Conservation (phyloP, 1,139 yeast genomes). For the Chernovozyma sophiae-reginae region DNA sequence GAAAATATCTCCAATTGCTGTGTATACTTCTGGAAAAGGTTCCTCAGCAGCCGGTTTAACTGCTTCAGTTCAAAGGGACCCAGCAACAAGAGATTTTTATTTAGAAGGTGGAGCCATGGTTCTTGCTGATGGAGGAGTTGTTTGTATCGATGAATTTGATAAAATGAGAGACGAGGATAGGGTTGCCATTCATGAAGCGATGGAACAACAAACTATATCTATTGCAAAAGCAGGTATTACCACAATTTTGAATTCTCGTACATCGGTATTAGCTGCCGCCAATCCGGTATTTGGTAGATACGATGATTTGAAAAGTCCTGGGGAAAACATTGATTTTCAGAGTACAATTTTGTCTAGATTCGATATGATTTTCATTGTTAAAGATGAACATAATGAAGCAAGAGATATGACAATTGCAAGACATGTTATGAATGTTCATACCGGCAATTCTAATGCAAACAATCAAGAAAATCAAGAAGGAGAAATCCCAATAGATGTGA, state of each 20-base stretch:
- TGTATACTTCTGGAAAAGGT: slow-evolving; percentile 97
- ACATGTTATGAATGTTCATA: slow-evolving; percentile 93
- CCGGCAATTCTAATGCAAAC: slow-evolving; percentile 58
- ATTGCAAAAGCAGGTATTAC: slow-evolving; percentile 99
- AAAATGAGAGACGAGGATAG: slow-evolving; percentile 99
- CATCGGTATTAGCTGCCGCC: slow-evolving; percentile 96
- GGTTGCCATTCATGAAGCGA: slow-evolving; percentile 98
- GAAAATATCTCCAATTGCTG: slow-evolving; percentile 90
- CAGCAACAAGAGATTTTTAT: slow-evolving; percentile 83
- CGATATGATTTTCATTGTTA: slow-evolving; percentile 96
- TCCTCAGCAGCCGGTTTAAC: slow-evolving; percentile 99
- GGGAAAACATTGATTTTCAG: slow-evolving; percentile 97
- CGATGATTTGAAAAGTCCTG: slow-evolving; percentile 94
- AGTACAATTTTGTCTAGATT: slow-evolving; percentile 94
- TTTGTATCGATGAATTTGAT: slow-evolving; percentile 98
- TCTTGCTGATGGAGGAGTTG: slow-evolving; percentile 98
- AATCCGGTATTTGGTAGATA: slow-evolving; percentile 96
- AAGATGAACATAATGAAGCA: slow-evolving; percentile 86
- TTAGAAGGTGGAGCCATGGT: slow-evolving; percentile 99
- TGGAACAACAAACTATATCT: slow-evolving; percentile 99
- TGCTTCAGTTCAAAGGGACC: slow-evolving; percentile 93
- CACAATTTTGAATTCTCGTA: slow-evolving; percentile 90
- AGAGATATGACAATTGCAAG: slow-evolving; percentile 88
- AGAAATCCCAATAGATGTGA: slow-evolving; percentile 83
- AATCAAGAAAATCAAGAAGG: slow-evolving; percentile 60